These are phyloP conservation scores for Borealophlyctis nickersoniae DNA, from an alignment of 192 early-diverging fungal species.

Conservation along the genomic window DNA sequence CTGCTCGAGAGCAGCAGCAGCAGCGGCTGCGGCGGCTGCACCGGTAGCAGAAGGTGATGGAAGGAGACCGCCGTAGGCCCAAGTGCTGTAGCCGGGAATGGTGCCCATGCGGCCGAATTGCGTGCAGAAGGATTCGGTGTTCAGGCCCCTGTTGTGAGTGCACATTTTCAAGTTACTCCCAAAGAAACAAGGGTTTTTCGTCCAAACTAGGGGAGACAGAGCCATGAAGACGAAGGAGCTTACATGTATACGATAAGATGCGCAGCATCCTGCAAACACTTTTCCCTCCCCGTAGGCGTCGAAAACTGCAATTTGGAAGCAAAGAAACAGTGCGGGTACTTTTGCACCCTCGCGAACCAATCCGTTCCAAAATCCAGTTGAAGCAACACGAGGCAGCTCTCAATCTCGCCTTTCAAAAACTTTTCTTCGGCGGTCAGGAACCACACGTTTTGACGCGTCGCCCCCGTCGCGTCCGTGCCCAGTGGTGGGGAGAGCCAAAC, in stretches of 20 bases:
- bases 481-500: constrained; percentile 41
- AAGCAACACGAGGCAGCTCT: constrained; percentile 29
- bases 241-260: constrained; percentile 43
- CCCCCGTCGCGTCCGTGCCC: constrained; percentile 22
- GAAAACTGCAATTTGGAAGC: constrained; percentile 28
- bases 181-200: not conserved
- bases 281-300: constrained; percentile 40
- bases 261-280: constrained; percentile 27
- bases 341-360: constrained; percentile 31
- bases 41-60: no score
- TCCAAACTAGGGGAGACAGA: not conserved
- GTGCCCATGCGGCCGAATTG: constrained; percentile 27
- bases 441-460: constrained; percentile 25
- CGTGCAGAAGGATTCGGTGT: constrained; percentile 29
- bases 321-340: constrained; percentile 42
- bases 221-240: not conserved
- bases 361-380: constrained; percentile 30
- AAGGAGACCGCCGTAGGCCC: no score
- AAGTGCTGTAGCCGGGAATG: constrained; percentile 42
- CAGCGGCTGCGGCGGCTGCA: no score
- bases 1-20: no score
- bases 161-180: not conserved
- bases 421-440: constrained; percentile 32
- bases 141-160: constrained; percentile 27
- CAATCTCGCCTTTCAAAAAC: constrained; percentile 26